phyloP scores from a whole-genome alignment of 2,329 filamentous ascomycete genomes.

The Sphaerulina vaccinii region DNA sequence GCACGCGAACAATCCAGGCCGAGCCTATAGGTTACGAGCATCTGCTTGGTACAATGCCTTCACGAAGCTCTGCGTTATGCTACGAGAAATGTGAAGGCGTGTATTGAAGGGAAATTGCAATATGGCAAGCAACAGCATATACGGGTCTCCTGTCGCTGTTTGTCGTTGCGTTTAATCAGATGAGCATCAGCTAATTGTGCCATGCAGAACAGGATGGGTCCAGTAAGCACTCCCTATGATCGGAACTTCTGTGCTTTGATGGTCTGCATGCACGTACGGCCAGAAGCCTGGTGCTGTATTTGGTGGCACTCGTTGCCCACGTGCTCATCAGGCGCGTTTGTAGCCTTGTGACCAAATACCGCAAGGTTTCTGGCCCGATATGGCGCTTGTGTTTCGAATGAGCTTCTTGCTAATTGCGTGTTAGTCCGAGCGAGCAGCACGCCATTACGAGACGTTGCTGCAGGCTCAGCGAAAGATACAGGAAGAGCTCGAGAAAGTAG shows the following conservation, averaged over 20 bases:
- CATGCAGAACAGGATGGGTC: constrained; percentile 67
- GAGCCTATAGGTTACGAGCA: no score
- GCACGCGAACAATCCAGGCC: neutral
- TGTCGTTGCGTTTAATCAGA: neutral
- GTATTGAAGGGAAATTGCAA: neutral
- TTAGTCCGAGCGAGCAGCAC: constrained; percentile 89
- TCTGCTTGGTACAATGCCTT: no score
- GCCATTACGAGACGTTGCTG: constrained; percentile 86
- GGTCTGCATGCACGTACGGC: neutral
- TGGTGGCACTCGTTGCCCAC: neutral
- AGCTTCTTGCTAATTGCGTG: constrained; percentile 21
- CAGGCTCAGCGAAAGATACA: constrained; percentile 89
- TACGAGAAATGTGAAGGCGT: neutral
- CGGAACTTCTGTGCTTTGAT: neutral
- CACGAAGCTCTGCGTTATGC: neutral
- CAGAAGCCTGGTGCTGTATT: neutral
- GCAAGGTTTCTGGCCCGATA: neutral
- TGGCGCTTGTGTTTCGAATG: neutral
- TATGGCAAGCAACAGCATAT: neutral
- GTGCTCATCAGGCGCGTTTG: neutral
- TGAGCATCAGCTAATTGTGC: constrained; percentile 9
- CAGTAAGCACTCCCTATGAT: constrained; percentile 56
- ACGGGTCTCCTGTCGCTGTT: neutral
- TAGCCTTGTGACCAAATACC: neutral
- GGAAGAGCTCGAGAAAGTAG: constrained; percentile 85